Base-by-base conservation (phyloP, 805 yeast species). In the Clavispora santaluciae region DNA sequence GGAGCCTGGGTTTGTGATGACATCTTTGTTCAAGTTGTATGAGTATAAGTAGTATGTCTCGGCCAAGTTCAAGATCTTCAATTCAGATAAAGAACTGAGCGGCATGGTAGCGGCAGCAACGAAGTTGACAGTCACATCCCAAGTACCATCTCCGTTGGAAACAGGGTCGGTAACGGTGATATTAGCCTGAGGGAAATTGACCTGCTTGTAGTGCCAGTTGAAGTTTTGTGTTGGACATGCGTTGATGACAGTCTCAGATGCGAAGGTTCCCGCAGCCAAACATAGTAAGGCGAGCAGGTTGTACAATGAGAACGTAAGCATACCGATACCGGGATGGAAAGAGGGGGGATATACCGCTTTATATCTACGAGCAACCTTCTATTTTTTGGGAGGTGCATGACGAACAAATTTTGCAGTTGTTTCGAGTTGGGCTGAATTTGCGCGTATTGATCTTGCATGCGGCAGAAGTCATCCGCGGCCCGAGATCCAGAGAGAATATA, bases 91-190 rank as follows among this genome's bases (percentile, higher is more conserved):
- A 6, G 37, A 23, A 12, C 17, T 12, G 17, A 35, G 16, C 5
- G 28, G 23, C 37, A 35, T 23, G 3, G 30, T 15, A 11, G 37
- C 30, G 6, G 21, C 13, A 12, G 23, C 23, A 3, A 11, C 6
- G 23, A 35, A 23, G 17, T 35, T 35, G 23, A 35, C 15, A 6
- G 37, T 35, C 8, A 25, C 37, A 17, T 23, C 30, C 23, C 23
- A 35, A 17, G 37, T 35, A 3, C 37, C 37, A 13, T 35, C 37
- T 2, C 29, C 22, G 18, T 35, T 24, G n/a, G n/a, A 9, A 16
- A 10, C 13, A 9, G 36, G 28, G 31, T 35, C 22, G 4, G 23
- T 24, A n/a, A 35, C 35, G 7, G 35, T 22, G 12, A 30, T 30
- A 5, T 30, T 12, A 18, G 23, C 34, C 22, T 30, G 15, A 5